These are phyloP conservation scores for Colletotrichum sidae DNA, from an alignment of 2,329 filamentous ascomycete genomes.

Conservation along the genomic window DNA sequence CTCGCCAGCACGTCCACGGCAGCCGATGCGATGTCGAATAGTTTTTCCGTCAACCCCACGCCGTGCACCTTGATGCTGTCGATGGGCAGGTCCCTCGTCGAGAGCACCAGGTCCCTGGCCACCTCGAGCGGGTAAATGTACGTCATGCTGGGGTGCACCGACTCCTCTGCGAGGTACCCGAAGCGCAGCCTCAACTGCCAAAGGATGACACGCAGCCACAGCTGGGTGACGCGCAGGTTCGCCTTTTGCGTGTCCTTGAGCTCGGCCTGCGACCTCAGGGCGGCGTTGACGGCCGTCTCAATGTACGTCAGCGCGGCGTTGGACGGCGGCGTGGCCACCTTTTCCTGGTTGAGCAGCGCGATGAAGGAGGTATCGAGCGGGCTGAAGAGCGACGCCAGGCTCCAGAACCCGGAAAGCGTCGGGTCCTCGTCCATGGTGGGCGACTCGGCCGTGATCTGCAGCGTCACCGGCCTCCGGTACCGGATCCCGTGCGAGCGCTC, in stretches of 20 bases:
- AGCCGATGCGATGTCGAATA: conserved; percentile 58
- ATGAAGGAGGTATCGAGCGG: conserved; percentile 57
- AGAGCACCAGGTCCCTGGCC: conserved; percentile 52
- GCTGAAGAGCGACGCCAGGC: conserved; percentile 53
- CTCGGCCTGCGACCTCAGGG: conserved; percentile 46
- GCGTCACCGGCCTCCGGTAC: conserved; percentile 56
- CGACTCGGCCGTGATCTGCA: conserved; percentile 53
- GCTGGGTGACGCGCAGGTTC: conserved; percentile 57
- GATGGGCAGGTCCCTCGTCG: conserved; percentile 51
- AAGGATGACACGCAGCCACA: conserved; percentile 58
- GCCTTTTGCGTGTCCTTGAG: conserved; percentile 58
- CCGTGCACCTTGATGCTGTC: conserved; percentile 56
- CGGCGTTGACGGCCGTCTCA: conserved; percentile 51
- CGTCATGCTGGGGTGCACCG: conserved; percentile 48
- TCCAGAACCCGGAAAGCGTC: conserved; percentile 52
- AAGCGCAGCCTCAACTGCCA: conserved; percentile 58
- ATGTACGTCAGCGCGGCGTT: conserved; percentile 48
- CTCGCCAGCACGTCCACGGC: conserved; percentile 58
- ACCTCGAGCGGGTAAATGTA: conserved; percentile 57
- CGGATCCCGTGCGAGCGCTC: conserved; percentile 58
- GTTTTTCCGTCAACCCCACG: conserved; percentile 59
- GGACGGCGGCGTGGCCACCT: conserved; percentile 45
- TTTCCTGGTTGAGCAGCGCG: conserved; percentile 53
- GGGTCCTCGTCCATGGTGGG: conserved; percentile 47
- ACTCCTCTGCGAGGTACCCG: conserved; percentile 51